Evolutionary conservation across 352 stramenopile species (phyloP).

Genomic region (Globisporangium orthogonon): DNA sequence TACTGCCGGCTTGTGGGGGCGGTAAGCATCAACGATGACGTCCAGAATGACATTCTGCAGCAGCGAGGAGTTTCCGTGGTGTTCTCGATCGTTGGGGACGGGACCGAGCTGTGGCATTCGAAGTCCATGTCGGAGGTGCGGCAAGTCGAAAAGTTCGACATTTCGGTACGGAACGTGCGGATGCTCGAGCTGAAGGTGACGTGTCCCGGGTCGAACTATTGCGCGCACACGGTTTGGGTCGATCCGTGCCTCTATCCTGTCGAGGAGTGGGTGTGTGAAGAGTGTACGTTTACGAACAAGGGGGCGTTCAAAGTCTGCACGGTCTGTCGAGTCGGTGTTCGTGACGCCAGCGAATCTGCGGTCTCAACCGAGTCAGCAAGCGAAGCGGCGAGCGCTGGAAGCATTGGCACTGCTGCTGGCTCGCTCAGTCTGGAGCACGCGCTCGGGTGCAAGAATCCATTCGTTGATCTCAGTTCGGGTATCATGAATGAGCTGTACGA

Average conservation of each 20-base stretch:
- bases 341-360: constrained; percentile 1
- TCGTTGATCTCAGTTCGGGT: constrained; percentile 17
- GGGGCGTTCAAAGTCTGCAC: constrained; percentile 36
- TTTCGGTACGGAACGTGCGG: constrained; percentile 47
- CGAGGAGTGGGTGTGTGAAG: constrained; percentile 62
- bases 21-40: constrained; percentile 76
- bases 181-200: constrained; percentile 72
- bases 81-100: constrained; percentile 74
- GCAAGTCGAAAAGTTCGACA: constrained; percentile 46
- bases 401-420: background rate
- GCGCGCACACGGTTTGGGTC: constrained; percentile 74
- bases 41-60: constrained; percentile 45
- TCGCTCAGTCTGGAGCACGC: constrained; percentile 2
- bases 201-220: constrained; percentile 73
- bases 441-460: constrained; percentile 1
- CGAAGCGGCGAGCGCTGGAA: background rate
- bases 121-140: constrained; percentile 36
- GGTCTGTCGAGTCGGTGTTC: constrained; percentile 34
- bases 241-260: constrained; percentile 62
- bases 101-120: constrained; percentile 66
- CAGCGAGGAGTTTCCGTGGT: constrained; percentile 45
- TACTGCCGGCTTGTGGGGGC: constrained; percentile 48
- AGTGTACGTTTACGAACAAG: constrained; percentile 74
- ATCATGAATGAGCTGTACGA: constrained; percentile 14
- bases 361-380: background rate